These are phyloP conservation scores for Hypoxylon lienhwacheense DNA, from an alignment of 495 filamentous ascomycete species.

Conservation along the genomic window DNA sequence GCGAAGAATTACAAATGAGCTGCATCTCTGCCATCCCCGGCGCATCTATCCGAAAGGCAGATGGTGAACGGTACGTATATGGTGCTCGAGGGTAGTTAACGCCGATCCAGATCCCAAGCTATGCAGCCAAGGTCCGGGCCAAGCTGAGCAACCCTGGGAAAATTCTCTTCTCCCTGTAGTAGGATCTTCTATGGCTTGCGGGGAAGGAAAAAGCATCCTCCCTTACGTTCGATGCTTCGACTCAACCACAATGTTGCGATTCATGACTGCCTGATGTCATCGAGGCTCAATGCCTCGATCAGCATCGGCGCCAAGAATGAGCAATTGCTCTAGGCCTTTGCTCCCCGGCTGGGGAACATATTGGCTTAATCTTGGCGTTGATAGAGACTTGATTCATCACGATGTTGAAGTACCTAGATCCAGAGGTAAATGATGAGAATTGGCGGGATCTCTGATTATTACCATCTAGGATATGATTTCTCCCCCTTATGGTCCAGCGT, in stretches of 20 bases:
- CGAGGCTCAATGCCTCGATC: conserved; percentile 3
- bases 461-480: conserved; percentile 5
- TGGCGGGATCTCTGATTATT: conserved; percentile 1
- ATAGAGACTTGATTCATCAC: conserved; percentile 13
- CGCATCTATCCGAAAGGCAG: conserved; percentile 20
- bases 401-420: conserved; percentile 5
- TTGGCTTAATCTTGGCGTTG: conserved; percentile 22
- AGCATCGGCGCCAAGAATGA: conserved; percentile 19
- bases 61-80: conserved; percentile 6
- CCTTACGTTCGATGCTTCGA: conserved; percentile 14
- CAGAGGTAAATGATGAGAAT: conserved; percentile 4
- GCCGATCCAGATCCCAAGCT: conserved; percentile 27
- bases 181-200: conserved; percentile 25
- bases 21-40: conserved; percentile 2
- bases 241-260: conserved; percentile 15
- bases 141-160: conserved; percentile 16
- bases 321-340: conserved; percentile 24
- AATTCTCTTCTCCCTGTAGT: conserved; percentile 20
- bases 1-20: background rate
- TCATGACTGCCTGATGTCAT: conserved; percentile 25
- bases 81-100: conserved; percentile 7
- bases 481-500: background rate
- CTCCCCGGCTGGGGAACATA: background rate
- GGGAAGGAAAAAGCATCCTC: conserved; percentile 2
- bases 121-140: conserved; percentile 28